Evolutionary conservation across 2,329 filamentous ascomycete genomes (phyloP), one percentile per base, ranked within the genome.

Genomic region (Pseudofabraea citricarpa): DNA sequence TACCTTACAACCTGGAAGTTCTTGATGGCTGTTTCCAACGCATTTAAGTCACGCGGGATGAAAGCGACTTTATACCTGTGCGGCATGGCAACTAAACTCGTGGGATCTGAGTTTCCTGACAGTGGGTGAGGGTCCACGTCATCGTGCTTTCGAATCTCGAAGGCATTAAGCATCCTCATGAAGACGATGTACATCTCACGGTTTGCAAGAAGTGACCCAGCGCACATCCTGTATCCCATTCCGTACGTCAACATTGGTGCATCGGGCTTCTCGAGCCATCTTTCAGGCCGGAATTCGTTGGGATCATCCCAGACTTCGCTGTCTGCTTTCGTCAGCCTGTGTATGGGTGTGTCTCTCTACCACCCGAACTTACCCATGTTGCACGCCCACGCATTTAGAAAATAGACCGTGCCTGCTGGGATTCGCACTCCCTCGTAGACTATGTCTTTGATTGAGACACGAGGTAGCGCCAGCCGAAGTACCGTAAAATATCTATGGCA

Each of bases 401-500:
- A 85, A 26, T 83, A 70, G 0, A 82, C 75, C 1, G 78, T 82
- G 0, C 79, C 79, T 35, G 75, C 74, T 1, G 81, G 80, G 31
- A 85, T 81, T 5, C 71, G 57, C 23, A 72, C 70, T 15, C 73
- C 77, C 8, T 80, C 61, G 45, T 83, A 83, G 0, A 65, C 62
- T 3, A 85, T 67, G 41, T 82, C 78, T 49, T 73, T 75, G 43
- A 81, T 74, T 0, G 79, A 81, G 0, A 74, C 75, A 8, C 80
- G 71, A 1, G 81, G 81, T 1, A 85, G 70, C 3, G 77, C 75
- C 1, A 85, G 68, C 2, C 80, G 69, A 10, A 85, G 70, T 0
- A 85, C 81, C 0, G 76, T 81, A 48, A 75, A 85, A 53, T 79
- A 79, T n/a, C n/a, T n/a, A n/a, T n/a, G n/a, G n/a, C n/a, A n/a